Percentiles rank a stretch among this genome's conserved stretches.
These are phyloP conservation scores for Megacollybia platyphylla DNA, from an alignment of 1,284 basidiomycete species.

Conservation along the genomic window DNA sequence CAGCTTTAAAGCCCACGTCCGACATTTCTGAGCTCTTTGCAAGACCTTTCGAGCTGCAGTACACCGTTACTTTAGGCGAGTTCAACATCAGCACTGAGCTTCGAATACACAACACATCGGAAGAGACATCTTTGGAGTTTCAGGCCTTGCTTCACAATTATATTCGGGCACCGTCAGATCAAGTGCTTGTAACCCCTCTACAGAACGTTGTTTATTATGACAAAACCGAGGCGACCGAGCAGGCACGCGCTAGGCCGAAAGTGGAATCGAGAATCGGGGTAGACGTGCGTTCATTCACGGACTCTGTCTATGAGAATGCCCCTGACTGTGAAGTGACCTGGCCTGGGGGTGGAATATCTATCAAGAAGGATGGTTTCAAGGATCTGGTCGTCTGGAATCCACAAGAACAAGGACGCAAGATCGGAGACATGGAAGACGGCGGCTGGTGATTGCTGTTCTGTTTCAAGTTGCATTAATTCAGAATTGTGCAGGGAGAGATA, in stretches of 20 bases:
- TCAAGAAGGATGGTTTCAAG: conserved; percentile 53
- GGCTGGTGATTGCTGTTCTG: conserved; percentile 55
- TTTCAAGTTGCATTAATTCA: conserved; percentile 5
- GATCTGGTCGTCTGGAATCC: conserved; percentile 87
- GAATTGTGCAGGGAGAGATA: conserved; percentile 32
- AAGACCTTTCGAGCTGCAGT: conserved; percentile 55
- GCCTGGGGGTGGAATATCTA: conserved; percentile 40
- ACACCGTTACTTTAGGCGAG: conserved; percentile 67
- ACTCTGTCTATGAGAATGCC: conserved; percentile 64
- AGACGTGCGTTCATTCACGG: conserved; percentile 53
- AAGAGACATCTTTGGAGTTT: conserved; percentile 50
- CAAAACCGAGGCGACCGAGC: conserved; percentile 54
- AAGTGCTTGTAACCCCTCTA: conserved; percentile 47
- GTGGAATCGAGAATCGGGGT: conserved; percentile 47
- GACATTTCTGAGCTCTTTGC: conserved; percentile 46
- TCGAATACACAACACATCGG: conserved; percentile 61
- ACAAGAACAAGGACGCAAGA: conserved; percentile 52
- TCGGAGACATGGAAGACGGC: conserved; percentile 75
- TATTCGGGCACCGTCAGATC: conserved; percentile 51
- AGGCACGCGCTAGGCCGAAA: conserved; percentile 39
- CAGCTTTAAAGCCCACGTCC: conserved; percentile 52
- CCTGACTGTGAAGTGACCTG: conserved; percentile 47
- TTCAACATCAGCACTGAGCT: conserved; percentile 70
- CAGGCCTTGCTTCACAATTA: conserved; percentile 86
- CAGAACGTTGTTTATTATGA: conserved; percentile 58